phyloP scores from a whole-genome alignment of 1,139 yeast species.

The Suhomyces kunorum region DNA sequence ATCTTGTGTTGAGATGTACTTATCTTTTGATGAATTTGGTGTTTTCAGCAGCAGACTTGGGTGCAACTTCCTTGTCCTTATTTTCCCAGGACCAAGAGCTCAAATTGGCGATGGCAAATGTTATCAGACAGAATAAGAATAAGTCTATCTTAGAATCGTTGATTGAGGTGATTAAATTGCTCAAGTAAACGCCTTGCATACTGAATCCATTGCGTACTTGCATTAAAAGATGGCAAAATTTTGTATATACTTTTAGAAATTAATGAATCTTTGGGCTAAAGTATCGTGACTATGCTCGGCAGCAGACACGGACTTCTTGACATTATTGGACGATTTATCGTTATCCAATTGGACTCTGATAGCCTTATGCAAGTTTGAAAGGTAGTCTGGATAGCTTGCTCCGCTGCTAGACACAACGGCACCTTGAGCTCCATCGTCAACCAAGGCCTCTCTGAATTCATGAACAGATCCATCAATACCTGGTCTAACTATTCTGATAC shows the following conservation, averaged over 20 bases:
- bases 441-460: conserved; percentile 59
- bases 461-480: conserved; percentile 63
- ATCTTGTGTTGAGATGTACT: conserved; percentile 39
- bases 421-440: conserved; percentile 62
- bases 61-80: conserved; percentile 10
- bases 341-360: conserved; percentile 56
- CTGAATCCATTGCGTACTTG: not conserved
- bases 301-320: conserved; percentile 32
- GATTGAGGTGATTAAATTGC: conserved; percentile 24
- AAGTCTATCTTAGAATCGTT: conserved; percentile 22
- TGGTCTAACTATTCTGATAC: conserved; percentile 64
- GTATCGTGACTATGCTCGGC: conserved; percentile 34
- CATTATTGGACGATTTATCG: conserved; percentile 38
- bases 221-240: conserved; percentile 15
- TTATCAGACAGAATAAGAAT: conserved; percentile 18
- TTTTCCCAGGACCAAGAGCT: conserved; percentile 20
- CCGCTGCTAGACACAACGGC: conserved; percentile 40
- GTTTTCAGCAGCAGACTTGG: conserved; percentile 22
- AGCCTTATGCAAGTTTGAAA: conserved; percentile 61
- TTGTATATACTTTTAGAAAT: conserved; percentile 22
- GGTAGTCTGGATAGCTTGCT: conserved; percentile 59
- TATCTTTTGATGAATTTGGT: conserved; percentile 36
- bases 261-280: conserved; percentile 43
- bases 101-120: conserved; percentile 22
- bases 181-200: conserved; percentile 5